Percentiles rank a stretch among this genome's conserved stretches.
These are phyloP conservation scores for Colletotrichum musae DNA, from an alignment of 2,329 filamentous ascomycete species.

Conservation along the genomic window DNA sequence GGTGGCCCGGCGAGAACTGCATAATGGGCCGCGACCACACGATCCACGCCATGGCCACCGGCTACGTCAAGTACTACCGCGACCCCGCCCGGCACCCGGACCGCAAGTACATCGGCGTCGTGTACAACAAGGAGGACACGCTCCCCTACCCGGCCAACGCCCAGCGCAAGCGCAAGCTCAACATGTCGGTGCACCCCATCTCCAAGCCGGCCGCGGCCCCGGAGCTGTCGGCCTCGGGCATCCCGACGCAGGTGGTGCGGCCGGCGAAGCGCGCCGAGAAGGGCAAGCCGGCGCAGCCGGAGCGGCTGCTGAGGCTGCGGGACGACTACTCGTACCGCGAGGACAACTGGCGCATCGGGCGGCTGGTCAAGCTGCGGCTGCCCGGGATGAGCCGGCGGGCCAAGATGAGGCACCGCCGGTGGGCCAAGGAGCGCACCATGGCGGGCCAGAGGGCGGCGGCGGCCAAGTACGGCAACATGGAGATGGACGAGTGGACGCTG, in stretches of 20 bases:
- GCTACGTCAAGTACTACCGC: conserved; percentile 97
- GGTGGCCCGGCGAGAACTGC: conserved; percentile 96
- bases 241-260: conserved; percentile 63
- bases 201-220: conserved; percentile 54
- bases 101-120: conserved; percentile 94
- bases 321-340: conserved; percentile 72
- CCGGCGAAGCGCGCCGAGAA: conserved; percentile 45
- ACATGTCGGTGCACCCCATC: conserved; percentile 74
- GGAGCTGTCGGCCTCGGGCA: conserved; percentile 64
- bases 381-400: conserved; percentile 60
- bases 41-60: conserved; percentile 86
- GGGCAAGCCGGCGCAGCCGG: conserved; percentile 55
- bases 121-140: conserved; percentile 84
- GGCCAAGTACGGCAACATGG: conserved; percentile 46
- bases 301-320: conserved; percentile 64
- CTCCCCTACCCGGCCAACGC: conserved; percentile 84
- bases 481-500: conserved; percentile 46
- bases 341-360: conserved; percentile 72
- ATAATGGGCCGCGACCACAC: conserved; percentile 97
- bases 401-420: conserved; percentile 60
- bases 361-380: conserved; percentile 62
- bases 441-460: conserved; percentile 58
- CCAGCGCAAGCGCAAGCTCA: conserved; percentile 80
- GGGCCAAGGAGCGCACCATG: conserved; percentile 57
- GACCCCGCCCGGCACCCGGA: conserved; percentile 87